These are phyloP conservation scores for Penicillium sp. DNA, from an alignment of 2,329 filamentous ascomycete species.

Conservation along the genomic window DNA sequence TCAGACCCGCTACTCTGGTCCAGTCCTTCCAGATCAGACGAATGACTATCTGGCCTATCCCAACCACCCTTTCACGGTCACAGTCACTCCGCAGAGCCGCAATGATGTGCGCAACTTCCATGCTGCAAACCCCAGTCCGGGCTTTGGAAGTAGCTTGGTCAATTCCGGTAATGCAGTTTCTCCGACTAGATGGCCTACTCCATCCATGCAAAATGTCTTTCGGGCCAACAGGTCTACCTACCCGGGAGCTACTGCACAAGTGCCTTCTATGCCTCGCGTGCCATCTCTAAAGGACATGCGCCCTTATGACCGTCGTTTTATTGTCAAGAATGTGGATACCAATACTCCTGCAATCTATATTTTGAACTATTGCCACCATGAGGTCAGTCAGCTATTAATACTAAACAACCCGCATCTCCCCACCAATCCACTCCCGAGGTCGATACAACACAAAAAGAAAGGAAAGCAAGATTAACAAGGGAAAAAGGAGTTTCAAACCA, in stretches of 20 bases:
- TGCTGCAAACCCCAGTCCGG: background rate
- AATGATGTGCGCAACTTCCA: background rate
- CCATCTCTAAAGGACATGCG: background rate
- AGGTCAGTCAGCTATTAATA: background rate
- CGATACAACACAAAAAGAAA: background rate
- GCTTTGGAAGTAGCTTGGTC: background rate
- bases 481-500: background rate
- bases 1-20: background rate
- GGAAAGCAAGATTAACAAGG: background rate
- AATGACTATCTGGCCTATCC: background rate
- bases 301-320: slow-evolving; percentile 3
- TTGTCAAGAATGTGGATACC: slow-evolving; percentile 2
- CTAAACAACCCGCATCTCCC: no score
- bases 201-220: background rate
- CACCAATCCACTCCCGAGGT: background rate
- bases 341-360: slow-evolving; percentile 1
- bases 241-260: background rate
- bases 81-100: background rate
- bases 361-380: background rate
- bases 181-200: background rate
- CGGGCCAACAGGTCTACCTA: background rate
- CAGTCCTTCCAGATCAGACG: background rate
- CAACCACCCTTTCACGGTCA: background rate
- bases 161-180: background rate
- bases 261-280: background rate